These are phyloP conservation scores for Calycina marina DNA, from an alignment of 2,329 filamentous ascomycete species.

Conservation along the genomic window DNA sequence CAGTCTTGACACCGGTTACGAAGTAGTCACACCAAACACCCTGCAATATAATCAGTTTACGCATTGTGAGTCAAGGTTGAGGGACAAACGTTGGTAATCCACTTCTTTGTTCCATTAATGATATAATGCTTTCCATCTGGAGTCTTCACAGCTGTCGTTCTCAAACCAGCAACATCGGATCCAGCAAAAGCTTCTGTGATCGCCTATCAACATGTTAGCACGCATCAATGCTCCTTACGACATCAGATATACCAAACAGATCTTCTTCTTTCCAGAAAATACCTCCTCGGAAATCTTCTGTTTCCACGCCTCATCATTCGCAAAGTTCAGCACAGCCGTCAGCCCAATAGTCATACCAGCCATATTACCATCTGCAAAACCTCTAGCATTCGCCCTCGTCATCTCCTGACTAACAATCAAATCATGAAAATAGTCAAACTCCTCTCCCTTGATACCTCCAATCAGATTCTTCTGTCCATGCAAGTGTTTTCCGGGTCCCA, in stretches of 20 bases:
- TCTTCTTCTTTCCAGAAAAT: conserved; percentile 71
- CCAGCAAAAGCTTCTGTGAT: conserved; percentile 85
- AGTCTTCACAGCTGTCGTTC: conserved; percentile 66
- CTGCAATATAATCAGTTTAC: too few species aligned
- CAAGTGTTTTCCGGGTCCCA: conserved; percentile 72
- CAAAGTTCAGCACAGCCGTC: conserved; percentile 68
- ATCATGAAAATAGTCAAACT: conserved; percentile 83
- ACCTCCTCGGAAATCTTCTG: conserved; percentile 56
- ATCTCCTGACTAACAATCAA: conserved; percentile 63
- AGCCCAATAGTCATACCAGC: conserved; percentile 65
- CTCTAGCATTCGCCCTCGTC: conserved; percentile 53
- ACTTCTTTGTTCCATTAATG: conserved; percentile 68
- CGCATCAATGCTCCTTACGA: not conserved
- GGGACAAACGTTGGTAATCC: conserved; percentile 51
- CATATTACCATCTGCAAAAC: conserved; percentile 79
- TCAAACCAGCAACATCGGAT: conserved; percentile 64
- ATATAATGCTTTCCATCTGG: conserved; percentile 58
- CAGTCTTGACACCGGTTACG: conserved; percentile 61
- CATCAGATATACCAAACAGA: conserved; percentile 41
- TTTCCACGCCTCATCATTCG: conserved; percentile 51
- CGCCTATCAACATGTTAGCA: conserved; percentile 27
- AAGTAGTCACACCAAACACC: conserved; percentile 73
- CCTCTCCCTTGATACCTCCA: conserved; percentile 58
- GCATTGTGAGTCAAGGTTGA: not conserved
- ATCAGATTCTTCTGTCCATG: conserved; percentile 54